Conservation (phyloP, 257 asterid species). For the Mitragyna speciosa region DNA sequence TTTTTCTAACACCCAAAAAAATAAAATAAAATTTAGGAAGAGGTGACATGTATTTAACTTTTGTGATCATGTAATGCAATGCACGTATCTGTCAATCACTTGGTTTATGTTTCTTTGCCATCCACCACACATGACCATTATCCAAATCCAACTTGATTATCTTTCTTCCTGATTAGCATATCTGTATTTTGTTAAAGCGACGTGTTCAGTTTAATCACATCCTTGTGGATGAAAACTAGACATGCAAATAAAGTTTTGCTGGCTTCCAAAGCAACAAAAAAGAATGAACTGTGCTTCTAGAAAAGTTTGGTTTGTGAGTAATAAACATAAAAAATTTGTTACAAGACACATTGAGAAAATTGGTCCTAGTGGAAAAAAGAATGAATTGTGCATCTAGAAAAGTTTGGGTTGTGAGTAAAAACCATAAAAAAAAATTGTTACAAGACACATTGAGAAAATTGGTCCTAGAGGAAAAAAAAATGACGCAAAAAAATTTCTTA, state of each 20-base stretch:
- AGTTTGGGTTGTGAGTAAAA: no score
- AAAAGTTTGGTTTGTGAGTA: background rate
- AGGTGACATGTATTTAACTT: background rate
- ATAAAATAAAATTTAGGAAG: conserved; percentile 3
- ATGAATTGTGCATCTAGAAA: background rate
- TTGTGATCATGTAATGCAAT: conserved; percentile 24
- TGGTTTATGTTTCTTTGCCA: conserved; percentile 1
- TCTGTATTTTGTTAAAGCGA: background rate
- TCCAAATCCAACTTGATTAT: background rate
- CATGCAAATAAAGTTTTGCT: conserved; percentile 12
- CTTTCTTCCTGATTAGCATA: background rate
- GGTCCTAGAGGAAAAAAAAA: no score
- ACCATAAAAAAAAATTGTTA: no score
- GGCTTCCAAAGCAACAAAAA: conserved; percentile 11
- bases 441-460: no score
- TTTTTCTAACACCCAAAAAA: conserved; percentile 21
- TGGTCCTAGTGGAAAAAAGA: background rate
- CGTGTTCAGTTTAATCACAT: background rate
- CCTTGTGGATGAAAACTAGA: background rate
- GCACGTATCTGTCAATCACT: conserved; percentile 53
- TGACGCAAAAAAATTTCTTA: no score
- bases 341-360: no score
- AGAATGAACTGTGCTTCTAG: background rate
- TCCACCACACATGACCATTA: background rate
- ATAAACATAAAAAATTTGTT: background rate